These are phyloP conservation scores for Cytospora chrysosperma DNA, from an alignment of 2,329 filamentous ascomycete genomes.

Conservation along the genomic window DNA sequence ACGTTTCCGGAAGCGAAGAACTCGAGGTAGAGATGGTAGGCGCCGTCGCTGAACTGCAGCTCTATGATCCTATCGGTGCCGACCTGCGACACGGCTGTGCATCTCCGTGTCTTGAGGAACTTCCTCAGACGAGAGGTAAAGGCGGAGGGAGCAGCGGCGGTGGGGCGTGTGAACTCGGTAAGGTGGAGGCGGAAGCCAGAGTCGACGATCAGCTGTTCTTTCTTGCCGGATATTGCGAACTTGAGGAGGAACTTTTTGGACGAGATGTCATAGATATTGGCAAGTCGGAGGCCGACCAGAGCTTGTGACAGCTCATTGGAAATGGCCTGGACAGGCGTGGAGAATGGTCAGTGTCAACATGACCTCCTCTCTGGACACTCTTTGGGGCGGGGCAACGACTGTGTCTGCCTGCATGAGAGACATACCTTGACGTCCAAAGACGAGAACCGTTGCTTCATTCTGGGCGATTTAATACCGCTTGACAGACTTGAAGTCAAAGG, in stretches of 20 bases:
- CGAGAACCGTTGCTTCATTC: conserved; percentile 78
- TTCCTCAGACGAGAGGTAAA: conserved; percentile 88
- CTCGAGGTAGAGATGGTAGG: conserved; percentile 84
- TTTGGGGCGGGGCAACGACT: not conserved
- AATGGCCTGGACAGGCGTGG: conserved; percentile 65
- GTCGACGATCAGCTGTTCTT: conserved; percentile 89
- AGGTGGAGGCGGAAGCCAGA: conserved; percentile 95
- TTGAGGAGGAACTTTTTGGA: conserved; percentile 95
- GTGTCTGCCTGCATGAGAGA: not conserved
- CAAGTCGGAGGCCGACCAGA: conserved; percentile 75
- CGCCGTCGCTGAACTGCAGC: conserved; percentile 87
- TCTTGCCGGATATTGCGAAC: conserved; percentile 84
- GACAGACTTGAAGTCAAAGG: not conserved
- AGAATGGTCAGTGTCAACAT: not conserved
- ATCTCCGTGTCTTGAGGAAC: conserved; percentile 79
- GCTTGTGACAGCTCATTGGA: conserved; percentile 83
- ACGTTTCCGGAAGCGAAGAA: conserved; percentile 97
- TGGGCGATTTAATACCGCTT: conserved; percentile 25
- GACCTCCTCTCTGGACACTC: too few species aligned
- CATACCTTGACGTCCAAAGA: conserved; percentile 72
- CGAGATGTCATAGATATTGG: conserved; percentile 95
- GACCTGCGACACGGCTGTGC: conserved; percentile 79
- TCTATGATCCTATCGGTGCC: conserved; percentile 94
- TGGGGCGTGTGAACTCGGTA: conserved; percentile 84
- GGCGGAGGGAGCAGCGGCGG: conserved; percentile 76